Conservation (phyloP, 2,329 filamentous ascomycete genomes). For the Ceratocystis cacaofunesta region DNA sequence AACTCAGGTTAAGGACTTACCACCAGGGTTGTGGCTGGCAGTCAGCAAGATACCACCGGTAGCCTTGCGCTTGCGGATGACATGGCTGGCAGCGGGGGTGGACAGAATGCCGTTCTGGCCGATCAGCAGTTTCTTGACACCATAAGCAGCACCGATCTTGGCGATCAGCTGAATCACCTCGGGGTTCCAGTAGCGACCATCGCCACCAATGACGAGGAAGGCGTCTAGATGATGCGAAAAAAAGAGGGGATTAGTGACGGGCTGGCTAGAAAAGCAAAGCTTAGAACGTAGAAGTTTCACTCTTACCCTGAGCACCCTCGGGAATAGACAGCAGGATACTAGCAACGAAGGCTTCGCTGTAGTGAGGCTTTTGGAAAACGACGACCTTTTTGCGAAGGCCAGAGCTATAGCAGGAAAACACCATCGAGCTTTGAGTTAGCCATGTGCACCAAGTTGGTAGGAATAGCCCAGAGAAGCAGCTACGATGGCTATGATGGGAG, state of each 20-base stretch:
- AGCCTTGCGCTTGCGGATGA: constrained; percentile 87
- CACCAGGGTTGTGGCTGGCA: constrained; percentile 94
- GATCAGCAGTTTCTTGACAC: constrained; percentile 96
- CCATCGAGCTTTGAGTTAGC: not conserved
- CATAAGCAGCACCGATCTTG: constrained; percentile 92
- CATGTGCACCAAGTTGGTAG: not conserved
- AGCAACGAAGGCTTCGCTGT: constrained; percentile 89
- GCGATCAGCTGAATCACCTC: constrained; percentile 94
- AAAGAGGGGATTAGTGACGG: not conserved
- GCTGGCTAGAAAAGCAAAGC: not conserved
- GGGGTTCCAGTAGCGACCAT: constrained; percentile 93
- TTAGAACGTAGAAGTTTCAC: not conserved
- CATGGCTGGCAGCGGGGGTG: constrained; percentile 86
- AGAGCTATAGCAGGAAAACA: constrained; percentile 43
- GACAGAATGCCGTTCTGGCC: constrained; percentile 94
- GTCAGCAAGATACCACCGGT: constrained; percentile 95
- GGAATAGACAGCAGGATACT: constrained; percentile 94
- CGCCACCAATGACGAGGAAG: constrained; percentile 91
- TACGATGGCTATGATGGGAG: not conserved
- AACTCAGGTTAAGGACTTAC: constrained; percentile 34
- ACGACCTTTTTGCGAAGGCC: constrained; percentile 98
- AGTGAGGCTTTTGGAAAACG: constrained; percentile 88
- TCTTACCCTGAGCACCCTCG: constrained; percentile 65
- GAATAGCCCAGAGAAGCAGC: not conserved
- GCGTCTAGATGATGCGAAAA: constrained; percentile 31